Base-by-base conservation (phyloP, 2,329 filamentous ascomycete species). In the Fusarium cicatricum region DNA sequence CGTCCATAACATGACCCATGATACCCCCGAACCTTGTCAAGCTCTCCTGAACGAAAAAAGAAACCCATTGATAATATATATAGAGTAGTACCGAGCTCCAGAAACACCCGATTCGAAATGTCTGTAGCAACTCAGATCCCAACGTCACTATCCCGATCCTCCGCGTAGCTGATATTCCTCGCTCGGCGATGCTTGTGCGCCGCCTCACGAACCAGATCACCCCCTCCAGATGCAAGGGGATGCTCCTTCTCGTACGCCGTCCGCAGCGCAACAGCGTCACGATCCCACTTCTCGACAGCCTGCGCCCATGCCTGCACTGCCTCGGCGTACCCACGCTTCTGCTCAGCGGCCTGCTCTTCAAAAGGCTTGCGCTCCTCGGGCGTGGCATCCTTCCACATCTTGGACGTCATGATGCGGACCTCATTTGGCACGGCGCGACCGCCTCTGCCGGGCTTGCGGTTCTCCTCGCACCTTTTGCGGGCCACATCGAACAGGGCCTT, bases 311-410 rank as follows among this genome's bases (percentile, higher is more conserved):
- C 79, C 14, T 79, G 80, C 48, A 89, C 70, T 7, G 82, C 82
- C 32, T 80, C 78, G 23, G 79, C 79, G 63, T 92, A 90, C 2
- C 76, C 79, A 52, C 82, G 80, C 71, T 93, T 93, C 64, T 91
- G 89, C 46, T 82, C 82, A 49, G 87, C 82, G 4, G 90, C 90
- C 71, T 88, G 83, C 23, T 92, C 88, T 42, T 93, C 83, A 69
- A 90, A 98, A 1, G 92, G 93, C 70, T 84, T 82, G 69, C 89
- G 91, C 65, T 87, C 83, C 38, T 90, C 90, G 6, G 86, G 80
- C 2, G 82, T 76, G 0, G 90, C 87, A 43, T 90, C 89, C 65
- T 90, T 91, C 95, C 95, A 99, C 88, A 95, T 93, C 70, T 90
- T 89, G 23, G 93, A 93, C 10, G 95, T 85, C 72, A 92, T 91